Evolutionary conservation across 305 asterid species (phyloP).

Genomic region (Andrographis paniculata): DNA sequence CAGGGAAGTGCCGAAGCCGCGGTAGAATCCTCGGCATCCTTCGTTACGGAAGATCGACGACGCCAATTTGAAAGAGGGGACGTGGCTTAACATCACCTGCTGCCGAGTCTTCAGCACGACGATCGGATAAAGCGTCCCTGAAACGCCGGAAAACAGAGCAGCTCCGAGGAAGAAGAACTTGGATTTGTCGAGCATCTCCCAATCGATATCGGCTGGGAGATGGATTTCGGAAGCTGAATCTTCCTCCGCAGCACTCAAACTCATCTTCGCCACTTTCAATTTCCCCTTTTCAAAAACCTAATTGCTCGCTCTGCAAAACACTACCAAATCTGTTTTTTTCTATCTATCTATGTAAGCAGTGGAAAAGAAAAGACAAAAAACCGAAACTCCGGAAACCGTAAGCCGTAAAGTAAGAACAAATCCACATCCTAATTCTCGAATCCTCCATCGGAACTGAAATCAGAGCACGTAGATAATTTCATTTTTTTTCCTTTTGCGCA

Average conservation of each 20-base stretch:
- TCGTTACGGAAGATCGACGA: conserved; percentile 39
- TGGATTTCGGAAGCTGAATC: conserved; percentile 40
- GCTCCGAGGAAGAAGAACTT: conserved; percentile 77
- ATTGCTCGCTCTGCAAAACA: conserved; percentile 6
- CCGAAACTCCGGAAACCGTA: background rate
- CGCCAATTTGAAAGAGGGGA: conserved; percentile 38
- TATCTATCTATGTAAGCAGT: too few relatives aligned
- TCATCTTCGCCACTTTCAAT: conserved; percentile 33
- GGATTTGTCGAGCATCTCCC: conserved; percentile 71
- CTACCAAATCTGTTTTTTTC: background rate
- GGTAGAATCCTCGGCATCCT: conserved; percentile 55
- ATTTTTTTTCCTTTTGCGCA: conserved; percentile 44
- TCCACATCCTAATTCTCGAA: conserved; percentile 20
- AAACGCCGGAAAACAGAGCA: conserved; percentile 67
- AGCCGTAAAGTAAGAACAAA: conserved; percentile 18
- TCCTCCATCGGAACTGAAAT: conserved; percentile 7
- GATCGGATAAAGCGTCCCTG: conserved; percentile 55
- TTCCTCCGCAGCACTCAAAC: conserved; percentile 35
- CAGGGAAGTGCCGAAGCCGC: conserved; percentile 68
- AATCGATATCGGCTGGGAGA: conserved; percentile 63
- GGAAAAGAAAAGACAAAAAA: background rate
- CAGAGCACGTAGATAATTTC: background rate
- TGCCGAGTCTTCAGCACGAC: conserved; percentile 75
- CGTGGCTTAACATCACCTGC: conserved; percentile 48
- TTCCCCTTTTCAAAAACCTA: background rate